phyloP scores from a whole-genome alignment of 2,329 filamentous ascomycete genomes.

The Ophiocordyceps camponoti-leonardi region DNA sequence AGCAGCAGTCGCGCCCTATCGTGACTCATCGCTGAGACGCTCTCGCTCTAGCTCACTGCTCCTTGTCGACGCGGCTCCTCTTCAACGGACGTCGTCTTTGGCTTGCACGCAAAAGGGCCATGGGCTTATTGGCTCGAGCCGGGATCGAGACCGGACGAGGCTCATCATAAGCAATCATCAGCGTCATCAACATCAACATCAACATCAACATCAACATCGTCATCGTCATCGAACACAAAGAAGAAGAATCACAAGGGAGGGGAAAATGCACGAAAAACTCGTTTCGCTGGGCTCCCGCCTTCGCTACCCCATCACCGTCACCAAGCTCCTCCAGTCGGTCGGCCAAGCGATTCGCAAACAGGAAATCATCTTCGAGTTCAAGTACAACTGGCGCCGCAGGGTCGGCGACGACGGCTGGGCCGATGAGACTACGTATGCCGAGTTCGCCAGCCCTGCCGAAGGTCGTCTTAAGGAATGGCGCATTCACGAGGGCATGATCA shows the following conservation, averaged over 20 bases:
- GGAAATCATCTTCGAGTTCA: slow-evolving; percentile 71
- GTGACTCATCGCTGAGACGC: neutral
- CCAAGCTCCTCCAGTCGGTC: slow-evolving; percentile 58
- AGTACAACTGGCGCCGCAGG: slow-evolving; percentile 63
- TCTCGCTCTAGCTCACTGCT: neutral
- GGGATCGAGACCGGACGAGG: slow-evolving; percentile 14
- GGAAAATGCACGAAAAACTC: slow-evolving; percentile 20
- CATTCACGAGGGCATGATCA: slow-evolving; percentile 48
- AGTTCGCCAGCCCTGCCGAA: slow-evolving; percentile 72
- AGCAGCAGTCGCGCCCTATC: neutral
- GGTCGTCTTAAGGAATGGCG: slow-evolving; percentile 65
- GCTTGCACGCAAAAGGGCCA: slow-evolving; percentile 11
- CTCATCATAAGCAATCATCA: slow-evolving; percentile 8
- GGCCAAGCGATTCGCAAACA: slow-evolving; percentile 62
- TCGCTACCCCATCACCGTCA: slow-evolving; percentile 87
- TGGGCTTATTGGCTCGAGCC: slow-evolving; percentile 14
- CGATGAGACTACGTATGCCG: slow-evolving; percentile 52
- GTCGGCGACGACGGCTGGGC: slow-evolving; percentile 47
- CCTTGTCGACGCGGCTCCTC: neutral
- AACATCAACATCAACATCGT: no score
- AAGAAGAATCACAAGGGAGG: neutral
- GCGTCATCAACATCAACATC: no score
- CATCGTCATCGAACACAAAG: neutral
- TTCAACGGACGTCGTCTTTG: neutral
- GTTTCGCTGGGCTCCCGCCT: slow-evolving; percentile 44